Conservation (phyloP, 768 basidiomycete species). For the Auricularia cornea region DNA sequence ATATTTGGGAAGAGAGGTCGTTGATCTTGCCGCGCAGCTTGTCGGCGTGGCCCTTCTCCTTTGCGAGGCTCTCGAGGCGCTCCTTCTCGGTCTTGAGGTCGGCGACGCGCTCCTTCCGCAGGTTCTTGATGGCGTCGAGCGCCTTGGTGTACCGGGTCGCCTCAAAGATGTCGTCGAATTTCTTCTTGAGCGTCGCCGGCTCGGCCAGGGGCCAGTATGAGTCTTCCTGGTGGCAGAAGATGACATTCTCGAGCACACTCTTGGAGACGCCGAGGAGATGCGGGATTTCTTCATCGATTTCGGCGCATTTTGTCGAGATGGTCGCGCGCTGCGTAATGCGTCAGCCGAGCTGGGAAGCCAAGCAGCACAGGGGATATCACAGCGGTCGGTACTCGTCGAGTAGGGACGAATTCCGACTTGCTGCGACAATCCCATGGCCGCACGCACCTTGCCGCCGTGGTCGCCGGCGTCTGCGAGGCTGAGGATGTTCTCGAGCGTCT, state of each 20-base stretch:
- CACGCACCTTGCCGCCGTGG: constrained; percentile 62
- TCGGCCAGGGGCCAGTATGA: constrained; percentile 97
- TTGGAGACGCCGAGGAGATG: constrained; percentile 91
- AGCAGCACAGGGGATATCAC: too few species aligned
- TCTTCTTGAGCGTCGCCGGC: constrained; percentile 88
- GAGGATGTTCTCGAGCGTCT: constrained; percentile 90
- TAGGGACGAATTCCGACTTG: too few species aligned
- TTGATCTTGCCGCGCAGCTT: constrained; percentile 70
- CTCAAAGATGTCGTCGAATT: constrained; percentile 99
- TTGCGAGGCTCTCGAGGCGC: constrained; percentile 62
- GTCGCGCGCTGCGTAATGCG: constrained; percentile 52
- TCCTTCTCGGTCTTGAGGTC: constrained; percentile 94
- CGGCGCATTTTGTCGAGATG: constrained; percentile 96
- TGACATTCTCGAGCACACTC: constrained; percentile 97
- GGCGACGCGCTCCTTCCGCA: constrained; percentile 83
- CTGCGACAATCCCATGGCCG: too few species aligned
- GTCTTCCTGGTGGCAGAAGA: constrained; percentile 99
- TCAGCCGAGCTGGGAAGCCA: too few species aligned
- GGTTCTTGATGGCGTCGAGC: constrained; percentile 78
- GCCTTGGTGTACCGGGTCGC: constrained; percentile 99
- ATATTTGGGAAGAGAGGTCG: constrained; percentile 54
- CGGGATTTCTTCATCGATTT: constrained; percentile 93
- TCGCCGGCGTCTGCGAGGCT: constrained; percentile 61
- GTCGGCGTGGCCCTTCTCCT: constrained; percentile 81
- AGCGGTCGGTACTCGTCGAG: too few species aligned